A percentile compares a stretch with the other conserved stretches of the same genome.
phyloP scores from a whole-genome alignment of 495 filamentous ascomycete genomes.

The Penicillium paradoxum region DNA sequence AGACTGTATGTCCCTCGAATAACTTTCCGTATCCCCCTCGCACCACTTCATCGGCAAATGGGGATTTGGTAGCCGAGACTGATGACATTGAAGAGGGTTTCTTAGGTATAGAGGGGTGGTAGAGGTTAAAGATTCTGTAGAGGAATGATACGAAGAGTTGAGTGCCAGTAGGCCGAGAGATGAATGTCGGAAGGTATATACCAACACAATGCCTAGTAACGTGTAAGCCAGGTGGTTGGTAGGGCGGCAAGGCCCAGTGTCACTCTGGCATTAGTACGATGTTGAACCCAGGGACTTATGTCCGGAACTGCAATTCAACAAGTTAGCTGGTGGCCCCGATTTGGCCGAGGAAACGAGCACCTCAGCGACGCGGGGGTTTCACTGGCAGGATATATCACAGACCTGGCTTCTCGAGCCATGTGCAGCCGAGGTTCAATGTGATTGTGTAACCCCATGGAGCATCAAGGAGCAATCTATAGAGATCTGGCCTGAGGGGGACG shows the following conservation, averaged over 20 bases:
- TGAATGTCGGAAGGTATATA: conserved; percentile 5
- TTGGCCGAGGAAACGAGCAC: not conserved
- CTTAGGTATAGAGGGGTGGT: too few species aligned
- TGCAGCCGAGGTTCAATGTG: not conserved
- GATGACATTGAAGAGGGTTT: conserved; percentile 12
- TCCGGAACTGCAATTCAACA: not conserved
- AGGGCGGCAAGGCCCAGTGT: not conserved
- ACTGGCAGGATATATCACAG: not conserved
- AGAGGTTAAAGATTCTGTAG: not conserved
- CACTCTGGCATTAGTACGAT: not conserved
- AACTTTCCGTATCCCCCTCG: conserved; percentile 26
- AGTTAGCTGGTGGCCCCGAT: not conserved
- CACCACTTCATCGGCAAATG: conserved; percentile 19
- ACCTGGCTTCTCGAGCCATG: not conserved
- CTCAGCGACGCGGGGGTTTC: not conserved
- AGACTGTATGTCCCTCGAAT: conserved; percentile 30
- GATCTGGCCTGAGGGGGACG: not conserved
- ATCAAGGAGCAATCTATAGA: not conserved
- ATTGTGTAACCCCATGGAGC: not conserved
- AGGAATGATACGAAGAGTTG: not conserved
- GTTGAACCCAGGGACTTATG: not conserved
- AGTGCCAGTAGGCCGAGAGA: not conserved
- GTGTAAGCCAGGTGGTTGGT: not conserved
- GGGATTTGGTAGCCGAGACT: not conserved
- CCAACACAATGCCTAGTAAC: not conserved